Base-by-base conservation (phyloP, 1,284 basidiomycete genomes). In the Pterulicium gracile region DNA sequence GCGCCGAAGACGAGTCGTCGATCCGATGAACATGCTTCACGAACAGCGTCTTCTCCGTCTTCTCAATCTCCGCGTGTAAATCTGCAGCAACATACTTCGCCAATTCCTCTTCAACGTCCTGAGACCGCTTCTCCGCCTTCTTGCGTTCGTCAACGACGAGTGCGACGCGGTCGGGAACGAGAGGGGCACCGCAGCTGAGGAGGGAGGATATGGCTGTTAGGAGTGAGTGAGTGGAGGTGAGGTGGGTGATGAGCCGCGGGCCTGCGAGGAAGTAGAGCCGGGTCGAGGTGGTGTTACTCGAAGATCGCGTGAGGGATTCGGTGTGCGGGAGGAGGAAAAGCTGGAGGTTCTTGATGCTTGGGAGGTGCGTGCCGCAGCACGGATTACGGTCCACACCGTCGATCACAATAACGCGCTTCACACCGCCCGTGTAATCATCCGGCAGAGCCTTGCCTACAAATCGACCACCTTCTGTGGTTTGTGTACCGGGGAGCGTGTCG, bases 321-420 rank as follows among this genome's bases (percentile, higher is more conserved):
- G 75, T 79, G 51, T 81, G 73, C 7, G 79, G 80, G 47, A 86
- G 64, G 39, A 85, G 61, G 59, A 86, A 88, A 24, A 85, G 66
- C 55, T 85, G 82, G 13, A 88, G 70, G 52, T 82, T 79, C 51
- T 81, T 72, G 48, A 88, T 66, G 48, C 73, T 75, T 3, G 85
- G 84, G 41, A 79, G 70, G 62, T 93, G 90, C 3, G 89, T 93
- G 4, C 90, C 90, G 54, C 90, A 93, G 63, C 89, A 86, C 77
- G 81, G 82, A 60, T 85, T 90, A 34, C 80, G 73, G 60, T 92
- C 88, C 13, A 90, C 70, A 4, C 79, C 79, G 48, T 90, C 82
- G 46, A 94, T 93, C 36, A 83, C 72, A 24, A 91, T 77, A 14
- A 86, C 79, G 15, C 90, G 72, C 56, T 89, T 83, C 5, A 93